A percentile compares a stretch with the other conserved stretches of the same genome.
phyloP scores from a whole-genome alignment of 257 asterid genomes.

The Eustoma russellianum region DNA sequence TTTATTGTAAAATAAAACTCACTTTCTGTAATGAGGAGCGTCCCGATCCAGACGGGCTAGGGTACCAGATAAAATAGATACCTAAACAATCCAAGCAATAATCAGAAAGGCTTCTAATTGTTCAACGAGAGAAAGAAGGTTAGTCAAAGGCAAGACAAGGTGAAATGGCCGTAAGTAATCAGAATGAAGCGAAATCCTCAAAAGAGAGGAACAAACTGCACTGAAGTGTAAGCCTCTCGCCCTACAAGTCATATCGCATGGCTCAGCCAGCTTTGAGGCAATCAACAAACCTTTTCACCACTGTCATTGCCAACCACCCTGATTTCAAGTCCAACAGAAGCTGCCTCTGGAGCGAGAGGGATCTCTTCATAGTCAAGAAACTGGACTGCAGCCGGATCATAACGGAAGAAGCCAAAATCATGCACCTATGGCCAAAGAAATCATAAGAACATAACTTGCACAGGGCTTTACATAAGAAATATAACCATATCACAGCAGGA shows the following conservation, averaged over 20 bases:
- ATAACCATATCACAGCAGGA: not conserved
- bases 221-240: not conserved
- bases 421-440: conserved; percentile 55
- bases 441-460: conserved; percentile 2
- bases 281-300: conserved; percentile 83
- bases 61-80: conserved; percentile 97
- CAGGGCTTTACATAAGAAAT: not conserved
- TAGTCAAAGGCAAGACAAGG: not conserved
- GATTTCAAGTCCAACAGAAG: conserved; percentile 93
- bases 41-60: conserved; percentile 98
- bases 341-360: conserved; percentile 95
- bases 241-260: not conserved
- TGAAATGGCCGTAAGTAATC: not conserved
- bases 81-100: conserved; percentile 32
- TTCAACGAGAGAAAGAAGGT: not conserved
- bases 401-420: conserved; percentile 93
- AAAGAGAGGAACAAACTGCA: not conserved
- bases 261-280: not conserved
- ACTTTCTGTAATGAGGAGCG: conserved; percentile 95
- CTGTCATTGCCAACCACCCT: conserved; percentile 99
- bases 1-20: conserved; percentile 10
- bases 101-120: too few relatives aligned
- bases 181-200: not conserved
- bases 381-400: conserved; percentile 79
- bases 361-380: conserved; percentile 93